Percentiles rank a stretch among this genome's conserved stretches.
Conservation (phyloP, 2,329 filamentous ascomycete genomes). For the Botrytis paeoniae region DNA sequence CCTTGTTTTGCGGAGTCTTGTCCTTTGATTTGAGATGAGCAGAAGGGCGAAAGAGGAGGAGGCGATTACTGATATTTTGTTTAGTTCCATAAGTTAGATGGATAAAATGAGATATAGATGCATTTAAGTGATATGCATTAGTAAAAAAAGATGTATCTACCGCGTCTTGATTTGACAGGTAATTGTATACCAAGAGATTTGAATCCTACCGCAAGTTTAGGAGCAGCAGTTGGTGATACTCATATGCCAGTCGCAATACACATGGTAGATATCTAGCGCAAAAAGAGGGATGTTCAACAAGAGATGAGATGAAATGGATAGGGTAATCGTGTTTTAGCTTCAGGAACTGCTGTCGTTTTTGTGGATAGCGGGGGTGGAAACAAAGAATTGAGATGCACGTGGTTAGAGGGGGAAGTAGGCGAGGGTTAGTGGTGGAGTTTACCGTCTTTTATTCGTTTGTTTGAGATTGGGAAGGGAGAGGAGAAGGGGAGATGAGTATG, state of each 20-base stretch:
- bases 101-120: neutral
- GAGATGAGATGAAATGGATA: neutral
- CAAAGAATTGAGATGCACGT: neutral
- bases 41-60: too few relatives aligned
- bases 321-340: neutral
- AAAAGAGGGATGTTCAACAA: neutral
- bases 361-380: neutral
- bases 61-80: neutral
- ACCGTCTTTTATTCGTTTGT: neutral
- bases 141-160: neutral
- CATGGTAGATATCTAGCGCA: neutral
- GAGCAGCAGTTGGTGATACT: too few relatives aligned
- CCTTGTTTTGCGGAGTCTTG: neutral
- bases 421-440: neutral
- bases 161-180: neutral
- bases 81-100: neutral
- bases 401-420: neutral
- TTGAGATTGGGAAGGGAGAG: too few relatives aligned
- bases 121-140: too few relatives aligned
- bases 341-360: neutral
- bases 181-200: neutral
- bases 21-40: too few relatives aligned
- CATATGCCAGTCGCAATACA: neutral
- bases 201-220: fast-evolving
- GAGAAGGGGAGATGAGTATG: neutral